Percentiles rank a stretch among this genome's conserved stretches.
phyloP scores from a whole-genome alignment of 345 rosid genomes.

The Streptanthus diversifolius region DNA sequence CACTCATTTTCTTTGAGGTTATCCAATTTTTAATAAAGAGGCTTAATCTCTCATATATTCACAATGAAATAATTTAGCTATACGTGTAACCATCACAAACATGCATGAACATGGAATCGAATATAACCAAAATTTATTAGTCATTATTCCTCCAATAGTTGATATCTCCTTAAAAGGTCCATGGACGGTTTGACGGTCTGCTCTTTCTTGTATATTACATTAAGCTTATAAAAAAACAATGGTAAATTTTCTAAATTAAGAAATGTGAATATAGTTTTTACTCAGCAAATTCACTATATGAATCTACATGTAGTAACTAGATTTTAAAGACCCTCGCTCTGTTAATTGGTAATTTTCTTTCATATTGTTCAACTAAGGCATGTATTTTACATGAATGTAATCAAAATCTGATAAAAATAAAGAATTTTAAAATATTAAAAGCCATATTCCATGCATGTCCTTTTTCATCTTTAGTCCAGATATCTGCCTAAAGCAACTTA shows the following conservation, averaged over 20 bases:
- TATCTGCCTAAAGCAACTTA: background rate
- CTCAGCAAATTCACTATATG: background rate
- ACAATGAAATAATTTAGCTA: background rate
- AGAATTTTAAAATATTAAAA: background rate
- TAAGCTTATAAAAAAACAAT: background rate
- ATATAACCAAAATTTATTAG: background rate
- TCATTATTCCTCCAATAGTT: background rate
- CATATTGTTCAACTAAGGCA: background rate
- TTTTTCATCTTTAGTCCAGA: background rate
- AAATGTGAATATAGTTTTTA: background rate
- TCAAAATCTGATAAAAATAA: background rate
- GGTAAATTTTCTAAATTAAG: background rate
- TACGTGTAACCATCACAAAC: conserved; percentile 19
- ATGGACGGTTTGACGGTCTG: conserved; percentile 20
- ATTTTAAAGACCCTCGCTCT: background rate
- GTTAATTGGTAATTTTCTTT: background rate
- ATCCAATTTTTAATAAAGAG: background rate
- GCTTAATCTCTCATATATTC: background rate
- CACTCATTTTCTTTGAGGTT: background rate
- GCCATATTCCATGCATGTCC: background rate
- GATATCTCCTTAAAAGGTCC: background rate
- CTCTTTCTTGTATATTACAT: background rate
- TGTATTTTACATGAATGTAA: background rate
- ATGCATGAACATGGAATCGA: conserved; percentile 5
- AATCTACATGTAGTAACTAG: background rate